These are phyloP conservation scores for Inonotus obliquus DNA, from an alignment of 1,284 basidiomycete species.

Conservation along the genomic window DNA sequence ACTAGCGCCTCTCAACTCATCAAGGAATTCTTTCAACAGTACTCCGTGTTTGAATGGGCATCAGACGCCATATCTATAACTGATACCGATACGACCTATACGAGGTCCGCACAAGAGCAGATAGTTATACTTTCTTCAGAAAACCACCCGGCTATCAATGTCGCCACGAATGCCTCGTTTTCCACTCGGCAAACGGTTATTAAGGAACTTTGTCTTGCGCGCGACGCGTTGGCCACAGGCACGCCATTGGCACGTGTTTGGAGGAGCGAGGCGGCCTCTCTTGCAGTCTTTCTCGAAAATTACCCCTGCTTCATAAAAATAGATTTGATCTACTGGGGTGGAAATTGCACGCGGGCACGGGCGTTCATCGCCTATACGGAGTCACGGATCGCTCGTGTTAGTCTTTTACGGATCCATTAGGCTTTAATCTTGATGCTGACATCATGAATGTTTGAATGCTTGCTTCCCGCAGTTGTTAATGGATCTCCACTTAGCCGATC, in stretches of 20 bases:
- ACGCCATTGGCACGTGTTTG: slow-evolving; percentile 19
- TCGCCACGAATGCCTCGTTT: slow-evolving; percentile 20
- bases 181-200: slow-evolving; percentile 17
- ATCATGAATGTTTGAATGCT: not conserved
- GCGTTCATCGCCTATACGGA: slow-evolving; percentile 23
- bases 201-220: slow-evolving; percentile 16
- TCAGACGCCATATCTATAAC: slow-evolving; percentile 17
- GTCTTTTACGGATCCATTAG: slow-evolving; percentile 6
- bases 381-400: slow-evolving; percentile 22
- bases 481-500: slow-evolving; percentile 18
- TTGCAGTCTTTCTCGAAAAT: slow-evolving; percentile 17
- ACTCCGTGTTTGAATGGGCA: slow-evolving; percentile 23
- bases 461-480: slow-evolving; percentile 21
- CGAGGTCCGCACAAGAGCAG: slow-evolving; percentile 19
- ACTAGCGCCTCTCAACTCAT: slow-evolving; percentile 19
- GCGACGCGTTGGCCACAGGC: slow-evolving; percentile 12
- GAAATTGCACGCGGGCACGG: slow-evolving; percentile 20
- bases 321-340: slow-evolving; percentile 23
- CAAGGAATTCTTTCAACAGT: slow-evolving; percentile 21
- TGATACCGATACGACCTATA: slow-evolving; percentile 3
- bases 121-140: slow-evolving; percentile 23
- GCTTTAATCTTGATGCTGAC: slow-evolving; percentile 2
- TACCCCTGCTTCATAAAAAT: slow-evolving; percentile 20
- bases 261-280: slow-evolving; percentile 4
- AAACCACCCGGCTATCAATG: slow-evolving; percentile 18